Evolutionary conservation across 768 basidiomycete genomes (phyloP).

Genomic region (Suillus discolor): DNA sequence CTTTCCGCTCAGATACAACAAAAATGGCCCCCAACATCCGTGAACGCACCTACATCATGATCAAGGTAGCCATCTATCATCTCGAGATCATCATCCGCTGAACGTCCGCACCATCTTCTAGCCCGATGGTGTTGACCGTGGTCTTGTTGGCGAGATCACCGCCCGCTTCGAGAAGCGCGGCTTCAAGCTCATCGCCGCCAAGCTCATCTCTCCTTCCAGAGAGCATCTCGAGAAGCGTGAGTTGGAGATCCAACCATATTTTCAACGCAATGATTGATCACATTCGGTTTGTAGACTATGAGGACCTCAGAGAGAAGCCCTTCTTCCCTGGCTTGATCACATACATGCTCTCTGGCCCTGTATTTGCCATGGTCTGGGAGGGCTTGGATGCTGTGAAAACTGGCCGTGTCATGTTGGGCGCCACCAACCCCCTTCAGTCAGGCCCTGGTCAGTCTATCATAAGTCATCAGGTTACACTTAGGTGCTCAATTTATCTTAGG

Average conservation of each 20-base stretch:
- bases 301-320: conserved; percentile 88
- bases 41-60: conserved; percentile 99
- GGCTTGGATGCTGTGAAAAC: conserved; percentile 95
- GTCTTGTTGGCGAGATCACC: conserved; percentile 95
- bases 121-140: conserved; percentile 99
- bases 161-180: conserved; percentile 96
- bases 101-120: conserved; percentile 32
- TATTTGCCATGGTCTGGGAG: conserved; percentile 95
- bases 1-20: conserved; percentile 40
- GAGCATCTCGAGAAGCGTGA: conserved; percentile 91
- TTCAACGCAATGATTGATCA: background rate
- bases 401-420: conserved; percentile 93
- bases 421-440: conserved; percentile 94
- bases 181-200: conserved; percentile 95
- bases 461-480: conserved; percentile 5
- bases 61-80: conserved; percentile 68
- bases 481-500: conserved; percentile 44
- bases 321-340: conserved; percentile 98
- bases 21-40: conserved; percentile 42
- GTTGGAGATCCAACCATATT: conserved; percentile 15
- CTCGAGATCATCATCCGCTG: background rate
- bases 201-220: conserved; percentile 78
- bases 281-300: conserved; percentile 70
- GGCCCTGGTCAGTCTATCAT: conserved; percentile 62
- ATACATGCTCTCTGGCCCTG: conserved; percentile 96